phyloP scores from a whole-genome alignment of 1,284 basidiomycete species.

The Ceratobasidium sp. region DNA sequence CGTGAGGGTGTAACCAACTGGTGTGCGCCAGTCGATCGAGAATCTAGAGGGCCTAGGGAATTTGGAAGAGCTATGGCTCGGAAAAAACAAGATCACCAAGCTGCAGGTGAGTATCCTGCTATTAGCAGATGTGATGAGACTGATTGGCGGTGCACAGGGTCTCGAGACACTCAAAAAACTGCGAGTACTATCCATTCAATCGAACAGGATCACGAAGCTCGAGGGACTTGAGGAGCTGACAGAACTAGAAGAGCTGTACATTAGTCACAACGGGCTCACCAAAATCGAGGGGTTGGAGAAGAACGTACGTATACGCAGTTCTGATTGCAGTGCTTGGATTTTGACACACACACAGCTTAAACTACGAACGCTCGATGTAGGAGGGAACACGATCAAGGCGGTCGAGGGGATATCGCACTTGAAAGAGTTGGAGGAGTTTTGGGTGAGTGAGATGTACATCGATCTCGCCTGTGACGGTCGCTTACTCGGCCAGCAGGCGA shows the following conservation, averaged over 20 bases:
- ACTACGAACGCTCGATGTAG: conserved; percentile 87
- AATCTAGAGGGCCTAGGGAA: conserved; percentile 82
- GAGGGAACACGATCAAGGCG: conserved; percentile 80
- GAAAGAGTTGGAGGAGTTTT: conserved; percentile 83
- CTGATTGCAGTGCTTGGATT: background rate
- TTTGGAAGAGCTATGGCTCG: conserved; percentile 93
- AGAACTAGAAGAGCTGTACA: conserved; percentile 88
- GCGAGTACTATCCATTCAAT: conserved; percentile 87
- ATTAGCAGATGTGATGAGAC: background rate
- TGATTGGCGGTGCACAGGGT: conserved; percentile 53
- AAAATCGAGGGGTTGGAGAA: conserved; percentile 86
- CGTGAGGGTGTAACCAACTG: conserved; percentile 37
- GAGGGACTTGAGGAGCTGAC: conserved; percentile 77
- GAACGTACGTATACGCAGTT: conserved; percentile 68
- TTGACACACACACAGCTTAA: conserved; percentile 61
- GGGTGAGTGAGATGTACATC: conserved; percentile 65
- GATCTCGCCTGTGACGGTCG: background rate
- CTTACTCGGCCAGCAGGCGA: conserved; percentile 64
- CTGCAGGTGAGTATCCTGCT: conserved; percentile 67
- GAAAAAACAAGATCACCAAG: conserved; percentile 94
- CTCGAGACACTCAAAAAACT: conserved; percentile 72
- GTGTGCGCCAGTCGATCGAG: conserved; percentile 76
- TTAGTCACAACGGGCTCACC: conserved; percentile 92
- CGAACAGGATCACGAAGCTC: conserved; percentile 90
- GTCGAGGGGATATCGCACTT: conserved; percentile 87